phyloP scores from a whole-genome alignment of 805 yeast species.

The Naumovozyma baii region DNA sequence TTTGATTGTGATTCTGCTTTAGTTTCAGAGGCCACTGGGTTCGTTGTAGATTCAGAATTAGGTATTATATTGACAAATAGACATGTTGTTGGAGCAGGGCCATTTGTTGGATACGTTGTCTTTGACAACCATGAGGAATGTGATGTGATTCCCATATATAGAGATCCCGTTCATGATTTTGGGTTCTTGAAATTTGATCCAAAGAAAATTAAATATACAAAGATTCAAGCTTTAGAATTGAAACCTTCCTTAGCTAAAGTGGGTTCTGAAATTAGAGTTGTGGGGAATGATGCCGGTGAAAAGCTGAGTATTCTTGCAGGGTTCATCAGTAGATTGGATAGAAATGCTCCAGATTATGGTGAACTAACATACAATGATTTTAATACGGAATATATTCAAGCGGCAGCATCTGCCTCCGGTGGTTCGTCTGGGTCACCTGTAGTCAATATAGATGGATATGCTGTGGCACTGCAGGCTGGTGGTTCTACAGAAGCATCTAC shows the following conservation, averaged over 20 bases:
- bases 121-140: slow-evolving; percentile 94
- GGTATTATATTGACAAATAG: slow-evolving; percentile 87
- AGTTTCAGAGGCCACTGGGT: slow-evolving; percentile 90
- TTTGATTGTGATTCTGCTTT: slow-evolving; percentile 79
- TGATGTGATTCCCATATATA: slow-evolving; percentile 71
- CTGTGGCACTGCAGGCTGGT: slow-evolving; percentile 90
- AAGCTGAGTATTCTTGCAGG: slow-evolving; percentile 83
- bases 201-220: slow-evolving; percentile 58
- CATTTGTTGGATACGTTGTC: slow-evolving; percentile 82
- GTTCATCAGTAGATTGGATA: slow-evolving; percentile 64
- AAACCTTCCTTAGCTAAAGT: slow-evolving; percentile 78
- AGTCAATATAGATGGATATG: slow-evolving; percentile 78
- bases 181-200: slow-evolving; percentile 82
- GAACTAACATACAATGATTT: slow-evolving; percentile 81
- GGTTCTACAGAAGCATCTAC: slow-evolving; percentile 88
- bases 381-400: slow-evolving; percentile 89
- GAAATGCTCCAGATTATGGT: slow-evolving; percentile 94
- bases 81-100: slow-evolving; percentile 94
- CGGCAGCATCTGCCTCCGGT: slow-evolving; percentile 93
- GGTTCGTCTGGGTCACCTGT: slow-evolving; percentile 96
- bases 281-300: slow-evolving; percentile 96
- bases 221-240: slow-evolving; percentile 53
- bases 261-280: slow-evolving; percentile 90
- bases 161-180: slow-evolving; percentile 94
- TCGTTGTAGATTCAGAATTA: slow-evolving; percentile 71